Percentiles rank a stretch among this genome's conserved stretches.
Evolutionary conservation across 805 yeast genomes (phyloP).

Genomic region (Clavispora santaluciae): DNA sequence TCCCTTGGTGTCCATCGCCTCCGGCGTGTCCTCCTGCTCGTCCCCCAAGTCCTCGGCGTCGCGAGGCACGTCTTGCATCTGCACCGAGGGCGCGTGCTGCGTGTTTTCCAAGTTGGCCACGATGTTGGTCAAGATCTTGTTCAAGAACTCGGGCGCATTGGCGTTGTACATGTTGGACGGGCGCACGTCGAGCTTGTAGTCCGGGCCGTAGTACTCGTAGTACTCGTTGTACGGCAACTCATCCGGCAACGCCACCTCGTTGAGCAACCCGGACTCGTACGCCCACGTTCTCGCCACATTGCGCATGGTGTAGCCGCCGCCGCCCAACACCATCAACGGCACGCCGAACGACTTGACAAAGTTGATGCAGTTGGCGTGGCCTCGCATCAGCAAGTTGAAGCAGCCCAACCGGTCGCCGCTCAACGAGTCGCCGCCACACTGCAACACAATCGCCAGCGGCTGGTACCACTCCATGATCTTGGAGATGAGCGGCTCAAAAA

Average conservation of each 20-base stretch:
- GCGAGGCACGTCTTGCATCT: constrained; percentile 81
- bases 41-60: constrained; percentile 86
- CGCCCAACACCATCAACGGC: constrained; percentile 92
- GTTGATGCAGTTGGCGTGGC: constrained; percentile 94
- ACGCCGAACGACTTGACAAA: constrained; percentile 80
- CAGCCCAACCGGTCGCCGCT: constrained; percentile 96
- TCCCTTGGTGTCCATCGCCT: constrained; percentile 83
- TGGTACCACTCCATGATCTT: constrained; percentile 80
- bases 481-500: constrained; percentile 83
- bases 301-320: constrained; percentile 98
- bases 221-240: constrained; percentile 91
- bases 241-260: constrained; percentile 71
- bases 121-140: constrained; percentile 75
- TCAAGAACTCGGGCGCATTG: constrained; percentile 86
- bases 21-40: constrained; percentile 76
- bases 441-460: constrained; percentile 95
- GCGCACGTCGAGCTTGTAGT: constrained; percentile 88
- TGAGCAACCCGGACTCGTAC: constrained; percentile 82
- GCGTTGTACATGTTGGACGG: constrained; percentile 97
- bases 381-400: constrained; percentile 86
- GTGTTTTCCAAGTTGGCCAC: constrained; percentile 78
- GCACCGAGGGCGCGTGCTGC: constrained; percentile 97
- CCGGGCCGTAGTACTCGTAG: constrained; percentile 96
- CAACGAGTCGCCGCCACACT: constrained; percentile 96
- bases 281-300: constrained; percentile 96